Conservation (phyloP, 208 protist genomes). For the Leishmania turanica region DNA sequence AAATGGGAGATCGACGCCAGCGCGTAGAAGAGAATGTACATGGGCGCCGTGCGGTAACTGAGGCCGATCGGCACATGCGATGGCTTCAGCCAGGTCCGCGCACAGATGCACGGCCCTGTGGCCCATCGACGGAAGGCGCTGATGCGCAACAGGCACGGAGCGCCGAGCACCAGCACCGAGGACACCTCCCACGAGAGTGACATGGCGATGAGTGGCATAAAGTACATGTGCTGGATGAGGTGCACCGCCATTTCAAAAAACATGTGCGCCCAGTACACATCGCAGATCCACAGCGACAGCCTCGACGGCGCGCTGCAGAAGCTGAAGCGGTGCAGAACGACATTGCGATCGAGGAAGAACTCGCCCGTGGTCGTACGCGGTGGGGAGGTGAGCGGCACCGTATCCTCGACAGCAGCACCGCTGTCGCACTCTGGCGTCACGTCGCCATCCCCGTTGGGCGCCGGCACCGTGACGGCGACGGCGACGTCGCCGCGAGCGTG, state of each 20-base stretch:
- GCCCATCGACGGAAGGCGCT: conserved; percentile 43
- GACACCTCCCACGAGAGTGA: conserved; percentile 72
- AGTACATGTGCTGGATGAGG: conserved; percentile 80
- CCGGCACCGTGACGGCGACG: not conserved
- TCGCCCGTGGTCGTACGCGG: conserved; percentile 33
- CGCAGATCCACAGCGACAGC: conserved; percentile 62
- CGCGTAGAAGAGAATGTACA: conserved; percentile 80
- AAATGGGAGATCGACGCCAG: conserved; percentile 57
- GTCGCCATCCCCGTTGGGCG: not conserved
- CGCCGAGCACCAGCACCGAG: conserved; percentile 37
- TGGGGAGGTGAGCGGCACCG: conserved; percentile 1
- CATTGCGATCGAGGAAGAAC: conserved; percentile 40
- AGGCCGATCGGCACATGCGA: conserved; percentile 29
- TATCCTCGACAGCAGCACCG: not conserved
- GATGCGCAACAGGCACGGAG: conserved; percentile 57
- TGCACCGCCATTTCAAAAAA: conserved; percentile 66
- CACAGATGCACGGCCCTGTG: conserved; percentile 43
- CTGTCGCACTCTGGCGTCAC: no score
- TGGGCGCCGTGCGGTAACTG: conserved; percentile 50
- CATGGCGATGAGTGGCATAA: conserved; percentile 80
- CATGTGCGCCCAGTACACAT: conserved; percentile 74
- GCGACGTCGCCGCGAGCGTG: not conserved
- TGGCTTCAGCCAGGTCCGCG: conserved; percentile 42
- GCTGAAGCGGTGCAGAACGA: conserved; percentile 68
- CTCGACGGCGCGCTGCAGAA: conserved; percentile 61